Evolutionary conservation across 2,329 filamentous ascomycete species (phyloP).

Genomic region (Fusarium begoniae): DNA sequence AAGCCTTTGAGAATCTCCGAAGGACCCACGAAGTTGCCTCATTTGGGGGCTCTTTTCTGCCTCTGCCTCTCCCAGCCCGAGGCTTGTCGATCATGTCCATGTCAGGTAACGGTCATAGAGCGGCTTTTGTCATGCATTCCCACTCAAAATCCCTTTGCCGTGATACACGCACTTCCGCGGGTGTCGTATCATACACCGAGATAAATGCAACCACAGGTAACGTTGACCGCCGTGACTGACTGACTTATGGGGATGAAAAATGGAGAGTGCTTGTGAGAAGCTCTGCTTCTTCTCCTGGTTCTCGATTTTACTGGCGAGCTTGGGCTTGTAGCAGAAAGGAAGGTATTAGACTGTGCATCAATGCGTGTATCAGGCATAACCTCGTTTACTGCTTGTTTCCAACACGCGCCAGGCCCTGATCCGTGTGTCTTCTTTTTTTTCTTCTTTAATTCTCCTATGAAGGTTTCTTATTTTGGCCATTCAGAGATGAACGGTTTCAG

Average conservation of each 20-base stretch:
- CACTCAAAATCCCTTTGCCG: constrained; percentile 14
- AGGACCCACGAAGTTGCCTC: constrained; percentile 6
- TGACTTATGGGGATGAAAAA: constrained; percentile 1
- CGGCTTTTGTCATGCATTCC: constrained; percentile 24
- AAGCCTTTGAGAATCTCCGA: constrained; percentile 36
- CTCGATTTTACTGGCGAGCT: constrained; percentile 22
- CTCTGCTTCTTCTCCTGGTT: background rate
- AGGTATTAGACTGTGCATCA: constrained; percentile 16
- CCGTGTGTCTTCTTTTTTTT: constrained; percentile 16
- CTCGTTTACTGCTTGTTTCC: constrained; percentile 5
- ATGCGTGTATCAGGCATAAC: constrained; percentile 18
- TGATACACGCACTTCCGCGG: constrained; percentile 23
- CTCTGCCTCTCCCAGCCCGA: constrained; percentile 2
- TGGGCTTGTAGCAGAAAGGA: constrained; percentile 11
- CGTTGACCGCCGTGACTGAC: background rate
- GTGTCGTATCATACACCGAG: background rate
- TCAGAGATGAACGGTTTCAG: constrained; percentile 22
- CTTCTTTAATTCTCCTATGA: background rate
- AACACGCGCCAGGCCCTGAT: constrained; percentile 21
- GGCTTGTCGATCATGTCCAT: constrained; percentile 23
- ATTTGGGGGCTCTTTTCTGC: background rate
- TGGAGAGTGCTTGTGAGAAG: background rate
- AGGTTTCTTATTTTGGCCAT: constrained; percentile 5
- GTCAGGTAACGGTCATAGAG: constrained; percentile 21
- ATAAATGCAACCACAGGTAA: constrained; percentile 5